Evolutionary conservation across 306 rosid species (phyloP).

Genomic region (Cucumis sativus): DNA sequence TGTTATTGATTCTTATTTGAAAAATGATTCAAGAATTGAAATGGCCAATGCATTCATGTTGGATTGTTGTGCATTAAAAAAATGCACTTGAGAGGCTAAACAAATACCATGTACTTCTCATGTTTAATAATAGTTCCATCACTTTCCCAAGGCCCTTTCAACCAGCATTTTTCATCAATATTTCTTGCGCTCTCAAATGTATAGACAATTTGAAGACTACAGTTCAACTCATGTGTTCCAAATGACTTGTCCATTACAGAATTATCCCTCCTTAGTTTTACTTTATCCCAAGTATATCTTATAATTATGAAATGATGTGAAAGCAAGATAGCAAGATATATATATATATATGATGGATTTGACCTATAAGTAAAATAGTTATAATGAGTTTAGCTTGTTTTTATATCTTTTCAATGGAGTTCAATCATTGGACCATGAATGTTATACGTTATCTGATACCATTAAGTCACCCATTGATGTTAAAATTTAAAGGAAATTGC

Average conservation of each 20-base stretch:
- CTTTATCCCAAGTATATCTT: too few relatives aligned
- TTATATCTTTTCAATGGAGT: too few relatives aligned
- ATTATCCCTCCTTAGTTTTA: not conserved
- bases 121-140: constrained; percentile 20
- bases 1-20: constrained; percentile 21
- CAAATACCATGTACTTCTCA: constrained; percentile 11
- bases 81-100: too few relatives aligned
- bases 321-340: too few relatives aligned
- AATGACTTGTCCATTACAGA: constrained; percentile 1
- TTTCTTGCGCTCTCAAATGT: not conserved
- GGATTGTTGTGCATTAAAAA: constrained; percentile 44
- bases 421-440: too few relatives aligned
- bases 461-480: too few relatives aligned
- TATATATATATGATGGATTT: too few relatives aligned
- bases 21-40: constrained; percentile 9
- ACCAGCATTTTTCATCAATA: constrained; percentile 24
- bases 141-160: constrained; percentile 14
- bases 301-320: too few relatives aligned
- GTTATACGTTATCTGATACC: too few relatives aligned
- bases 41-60: constrained; percentile 36
- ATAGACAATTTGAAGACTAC: not conserved
- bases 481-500: too few relatives aligned
- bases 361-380: too few relatives aligned
- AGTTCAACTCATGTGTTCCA: not conserved
- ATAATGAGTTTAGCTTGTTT: too few relatives aligned